Evolutionary conservation across 73 alveolate genomes (phyloP).

Genomic region (Diophrys appendiculata): DNA sequence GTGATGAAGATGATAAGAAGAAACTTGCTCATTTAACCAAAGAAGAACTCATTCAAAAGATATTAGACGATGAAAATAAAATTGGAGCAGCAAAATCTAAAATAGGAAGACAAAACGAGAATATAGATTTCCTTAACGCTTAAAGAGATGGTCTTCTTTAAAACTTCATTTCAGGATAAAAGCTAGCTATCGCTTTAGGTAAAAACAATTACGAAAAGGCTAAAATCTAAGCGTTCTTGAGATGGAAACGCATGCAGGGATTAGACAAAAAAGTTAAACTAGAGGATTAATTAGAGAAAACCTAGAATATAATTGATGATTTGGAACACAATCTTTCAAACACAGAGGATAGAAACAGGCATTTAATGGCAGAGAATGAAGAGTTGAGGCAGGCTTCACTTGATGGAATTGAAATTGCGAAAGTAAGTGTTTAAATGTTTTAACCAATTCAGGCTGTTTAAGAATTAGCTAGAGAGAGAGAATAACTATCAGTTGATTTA

Average conservation of each 20-base stretch:
- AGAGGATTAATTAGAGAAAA: constrained; percentile 6
- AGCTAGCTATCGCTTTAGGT: constrained; percentile 46
- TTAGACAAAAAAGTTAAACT: background rate
- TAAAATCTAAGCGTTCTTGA: constrained; percentile 36
- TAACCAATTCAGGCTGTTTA: constrained; percentile 55
- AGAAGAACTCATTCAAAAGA: constrained; percentile 52
- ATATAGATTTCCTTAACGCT: constrained; percentile 37
- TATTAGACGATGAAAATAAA: constrained; percentile 39
- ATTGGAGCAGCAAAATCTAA: constrained; percentile 43
- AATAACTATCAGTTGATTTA: constrained; percentile 56
- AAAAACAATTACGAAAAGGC: constrained; percentile 29
- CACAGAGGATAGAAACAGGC: constrained; percentile 43
- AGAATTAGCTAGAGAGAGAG: constrained; percentile 68
- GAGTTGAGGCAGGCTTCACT: constrained; percentile 74
- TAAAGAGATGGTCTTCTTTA: constrained; percentile 50
- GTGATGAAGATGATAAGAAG: constrained; percentile 26
- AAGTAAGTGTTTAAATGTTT: background rate
- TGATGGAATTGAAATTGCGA: constrained; percentile 78
- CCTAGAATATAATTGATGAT: constrained; percentile 7
- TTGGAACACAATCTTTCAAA: constrained; percentile 5
- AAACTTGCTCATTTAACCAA: constrained; percentile 21
- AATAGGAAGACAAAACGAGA: constrained; percentile 27
- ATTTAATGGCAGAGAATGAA: constrained; percentile 52
- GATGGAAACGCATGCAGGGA: constrained; percentile 27
- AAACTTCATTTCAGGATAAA: constrained; percentile 46